Base-by-base conservation (phyloP, 192 early-diverging fungal genomes). In the Coemansia sp. region DNA sequence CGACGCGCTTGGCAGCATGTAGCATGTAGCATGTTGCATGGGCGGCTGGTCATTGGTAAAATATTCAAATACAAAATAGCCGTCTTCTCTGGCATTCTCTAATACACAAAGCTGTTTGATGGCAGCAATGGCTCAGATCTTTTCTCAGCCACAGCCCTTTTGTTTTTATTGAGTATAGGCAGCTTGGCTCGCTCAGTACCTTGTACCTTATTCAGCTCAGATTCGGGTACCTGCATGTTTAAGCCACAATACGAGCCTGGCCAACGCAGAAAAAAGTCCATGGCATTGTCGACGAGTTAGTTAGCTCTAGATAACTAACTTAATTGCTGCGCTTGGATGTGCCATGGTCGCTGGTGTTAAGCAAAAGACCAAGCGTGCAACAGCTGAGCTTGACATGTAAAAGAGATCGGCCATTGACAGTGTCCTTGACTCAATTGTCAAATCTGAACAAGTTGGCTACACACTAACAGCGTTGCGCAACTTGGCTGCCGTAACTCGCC, bases 1-100 rank as follows among this genome's bases (percentile, higher is more conserved):
- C 55, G 73, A 77, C n/a, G 84, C 80, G 4, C 82, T 90, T 57
- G 55, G 51, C 5, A 53, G 36, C 16, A 16, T 79, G 9, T 71
- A 53, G 36, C 16, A 16, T 79, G 9, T 71, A 58, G 36, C 3
- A 9, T 31, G 16, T 28, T 46, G 2, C 38, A 58, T 28, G 57
- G 9, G 9, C 4, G 20, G 13, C 6, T 18, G 4, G 31, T 31
- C n/a, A n/a, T 3, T 31, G 20, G 3, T 31, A n/a, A 31, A n/a
- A 24, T 16, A 48, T 23, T 18, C 9, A 9, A 35, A 2, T 4
- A 28, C 38, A 13, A 38, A 8, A 51, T 51, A 26, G 11, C 3
- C 21, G 10, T 48, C 18, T 51, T 37, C 38, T n/a, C 14, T 5
- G 26, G 24, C 11, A 35, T 37, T 45, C 31, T 36, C 20, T 24